phyloP scores from a whole-genome alignment of 2,329 filamentous ascomycete species.

The Sclerotinia glacialis region DNA sequence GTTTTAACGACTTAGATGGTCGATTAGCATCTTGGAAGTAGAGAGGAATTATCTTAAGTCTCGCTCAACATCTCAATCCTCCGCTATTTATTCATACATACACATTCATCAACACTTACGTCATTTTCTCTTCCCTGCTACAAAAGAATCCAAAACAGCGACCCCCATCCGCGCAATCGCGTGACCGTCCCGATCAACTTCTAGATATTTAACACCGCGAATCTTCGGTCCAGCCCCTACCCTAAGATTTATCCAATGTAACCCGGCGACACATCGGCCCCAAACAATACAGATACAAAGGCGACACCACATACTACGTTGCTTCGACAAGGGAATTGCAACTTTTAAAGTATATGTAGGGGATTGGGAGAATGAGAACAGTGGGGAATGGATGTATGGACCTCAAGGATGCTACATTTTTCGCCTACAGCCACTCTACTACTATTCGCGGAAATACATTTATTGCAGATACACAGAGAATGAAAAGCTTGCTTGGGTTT shows the following conservation, averaged over 20 bases:
- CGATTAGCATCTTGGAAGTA: not conserved
- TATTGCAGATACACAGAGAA: no score
- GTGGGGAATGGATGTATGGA: not conserved
- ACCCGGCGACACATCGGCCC: fast-evolving
- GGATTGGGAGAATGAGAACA: not conserved
- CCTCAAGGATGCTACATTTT: not conserved
- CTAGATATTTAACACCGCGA: no score
- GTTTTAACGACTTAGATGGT: not conserved
- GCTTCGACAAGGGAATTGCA: not conserved
- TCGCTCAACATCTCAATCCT: no score
- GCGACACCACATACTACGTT: no score
- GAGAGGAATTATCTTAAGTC: no score
- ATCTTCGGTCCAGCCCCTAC: not conserved
- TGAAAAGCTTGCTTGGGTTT: not conserved
- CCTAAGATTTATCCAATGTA: fast-evolving
- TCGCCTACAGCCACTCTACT: not conserved
- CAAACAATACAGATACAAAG: not conserved
- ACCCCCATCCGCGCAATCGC: not conserved
- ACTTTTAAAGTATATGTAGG: no score
- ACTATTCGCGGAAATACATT: not conserved
- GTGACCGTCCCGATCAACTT: not conserved
- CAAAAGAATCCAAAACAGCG: no score
- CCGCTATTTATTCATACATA: not conserved
- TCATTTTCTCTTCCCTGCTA: not conserved
- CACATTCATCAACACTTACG: no score